Conservation (phyloP, 352 stramenopile species). For the Phytopythium boreale region DNA sequence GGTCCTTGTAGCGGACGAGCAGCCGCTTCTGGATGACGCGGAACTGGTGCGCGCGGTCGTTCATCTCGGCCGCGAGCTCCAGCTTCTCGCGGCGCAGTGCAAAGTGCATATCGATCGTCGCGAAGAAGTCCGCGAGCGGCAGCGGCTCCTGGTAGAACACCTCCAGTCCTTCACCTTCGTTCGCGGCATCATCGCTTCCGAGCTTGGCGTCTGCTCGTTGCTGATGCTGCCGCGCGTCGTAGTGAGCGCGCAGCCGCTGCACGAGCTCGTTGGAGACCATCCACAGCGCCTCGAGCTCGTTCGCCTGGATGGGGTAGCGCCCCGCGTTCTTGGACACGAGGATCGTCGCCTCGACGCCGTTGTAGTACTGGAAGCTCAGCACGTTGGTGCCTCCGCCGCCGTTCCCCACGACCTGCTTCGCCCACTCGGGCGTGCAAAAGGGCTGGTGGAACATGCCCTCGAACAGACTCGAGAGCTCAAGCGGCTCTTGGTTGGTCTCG, state of each 20-base stretch:
- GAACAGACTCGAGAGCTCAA: constrained; percentile 74
- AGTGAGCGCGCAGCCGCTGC: constrained; percentile 49
- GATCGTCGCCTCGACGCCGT: constrained; percentile 80
- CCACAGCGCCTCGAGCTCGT: constrained; percentile 77
- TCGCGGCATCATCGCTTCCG: neutral
- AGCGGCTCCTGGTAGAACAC: constrained; percentile 85
- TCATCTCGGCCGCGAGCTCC: constrained; percentile 63
- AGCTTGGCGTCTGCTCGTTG: constrained; percentile 6
- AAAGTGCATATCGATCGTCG: constrained; percentile 87
- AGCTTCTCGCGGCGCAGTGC: constrained; percentile 56
- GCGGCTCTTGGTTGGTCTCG: constrained; percentile 80
- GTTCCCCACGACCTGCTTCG: constrained; percentile 47
- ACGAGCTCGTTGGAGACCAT: constrained; percentile 81
- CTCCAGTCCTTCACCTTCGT: constrained; percentile 30
- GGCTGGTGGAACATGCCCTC: constrained; percentile 87
- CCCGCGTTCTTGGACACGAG: constrained; percentile 89
- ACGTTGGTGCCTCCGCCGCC: constrained; percentile 65
- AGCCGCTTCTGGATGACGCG: constrained; percentile 89
- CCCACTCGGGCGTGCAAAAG: constrained; percentile 60
- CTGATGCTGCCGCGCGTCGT: constrained; percentile 20
- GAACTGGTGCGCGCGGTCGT: constrained; percentile 86
- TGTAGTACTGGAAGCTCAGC: constrained; percentile 88
- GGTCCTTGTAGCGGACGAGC: constrained; percentile 88
- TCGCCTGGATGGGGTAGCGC: constrained; percentile 85
- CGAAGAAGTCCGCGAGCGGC: constrained; percentile 84